Percentiles rank a stretch among this genome's conserved stretches.
These are phyloP conservation scores for Nemania sp. DNA, from an alignment of 2,329 filamentous ascomycete species.

Conservation along the genomic window DNA sequence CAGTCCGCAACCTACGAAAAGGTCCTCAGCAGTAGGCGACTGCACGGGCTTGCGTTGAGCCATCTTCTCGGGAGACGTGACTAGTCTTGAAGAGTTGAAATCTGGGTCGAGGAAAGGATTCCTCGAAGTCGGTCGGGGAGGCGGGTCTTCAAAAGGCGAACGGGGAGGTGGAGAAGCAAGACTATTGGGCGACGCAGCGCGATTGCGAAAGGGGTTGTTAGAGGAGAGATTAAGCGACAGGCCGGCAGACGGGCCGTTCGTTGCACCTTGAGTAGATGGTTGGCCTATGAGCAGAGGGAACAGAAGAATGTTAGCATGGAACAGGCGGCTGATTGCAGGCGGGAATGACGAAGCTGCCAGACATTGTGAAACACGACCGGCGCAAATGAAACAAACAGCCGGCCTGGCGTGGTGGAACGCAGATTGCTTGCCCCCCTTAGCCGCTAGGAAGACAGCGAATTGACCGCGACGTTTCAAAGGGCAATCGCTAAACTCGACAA, in stretches of 20 bases:
- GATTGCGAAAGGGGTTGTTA: slow-evolving; percentile 81
- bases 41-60: slow-evolving; percentile 50
- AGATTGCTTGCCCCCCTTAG: slow-evolving; percentile 15
- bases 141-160: slow-evolving; percentile 64
- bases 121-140: slow-evolving; percentile 65
- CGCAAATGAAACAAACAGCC: slow-evolving; percentile 50
- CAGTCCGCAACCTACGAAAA: slow-evolving; percentile 67
- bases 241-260: slow-evolving; percentile 44
- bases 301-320: slow-evolving; percentile 35
- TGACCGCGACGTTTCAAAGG: slow-evolving; percentile 8
- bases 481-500: slow-evolving; percentile 1
- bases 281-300: slow-evolving; percentile 43
- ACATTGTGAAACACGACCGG: slow-evolving; percentile 51
- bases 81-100: slow-evolving; percentile 32
- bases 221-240: slow-evolving; percentile 72
- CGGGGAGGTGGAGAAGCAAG: slow-evolving; percentile 46
- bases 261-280: slow-evolving; percentile 43
- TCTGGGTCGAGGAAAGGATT: slow-evolving; percentile 73
- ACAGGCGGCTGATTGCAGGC: slow-evolving; percentile 43
- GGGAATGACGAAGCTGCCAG: slow-evolving; percentile 48
- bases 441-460: slow-evolving; percentile 2
- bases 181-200: slow-evolving; percentile 62
- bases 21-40: slow-evolving; percentile 65
- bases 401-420: slow-evolving; percentile 45
- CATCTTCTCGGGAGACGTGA: slow-evolving; percentile 54